phyloP scores from a whole-genome alignment of 1,284 basidiomycete species.

The Apiotrichum montevideense region DNA sequence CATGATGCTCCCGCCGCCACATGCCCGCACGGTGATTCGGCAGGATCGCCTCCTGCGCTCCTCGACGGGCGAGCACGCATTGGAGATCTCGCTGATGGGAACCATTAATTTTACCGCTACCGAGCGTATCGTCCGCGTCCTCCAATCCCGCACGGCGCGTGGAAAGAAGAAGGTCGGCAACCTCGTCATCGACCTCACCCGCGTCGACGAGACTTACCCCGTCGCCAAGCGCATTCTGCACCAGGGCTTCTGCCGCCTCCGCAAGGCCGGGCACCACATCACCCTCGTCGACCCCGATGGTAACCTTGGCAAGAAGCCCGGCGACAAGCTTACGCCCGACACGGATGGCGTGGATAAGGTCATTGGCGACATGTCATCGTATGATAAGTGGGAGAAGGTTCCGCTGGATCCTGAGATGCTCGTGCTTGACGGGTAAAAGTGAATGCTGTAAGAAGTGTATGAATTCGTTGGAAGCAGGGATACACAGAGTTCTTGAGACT shows the following conservation, averaged over 20 bases:
- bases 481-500: no score
- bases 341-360: neutral
- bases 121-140: neutral
- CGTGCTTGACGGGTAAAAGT: neutral
- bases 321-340: neutral
- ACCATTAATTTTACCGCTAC: neutral
- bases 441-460: no score
- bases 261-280: neutral
- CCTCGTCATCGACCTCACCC: slow-evolving; percentile 2
- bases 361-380: neutral
- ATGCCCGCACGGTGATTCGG: neutral
- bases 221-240: neutral
- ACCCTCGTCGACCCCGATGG: neutral
- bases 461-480: no score
- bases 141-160: neutral
- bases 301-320: neutral
- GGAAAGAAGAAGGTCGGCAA: neutral
- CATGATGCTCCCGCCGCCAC: neutral
- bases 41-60: neutral
- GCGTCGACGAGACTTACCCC: slow-evolving; percentile 1
- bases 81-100: neutral
- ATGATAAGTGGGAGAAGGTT: neutral
- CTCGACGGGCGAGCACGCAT: neutral
- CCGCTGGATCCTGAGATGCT: neutral
- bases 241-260: neutral